Conservation (phyloP, 2,329 filamentous ascomycete species). For the Talaromyces sp. region DNA sequence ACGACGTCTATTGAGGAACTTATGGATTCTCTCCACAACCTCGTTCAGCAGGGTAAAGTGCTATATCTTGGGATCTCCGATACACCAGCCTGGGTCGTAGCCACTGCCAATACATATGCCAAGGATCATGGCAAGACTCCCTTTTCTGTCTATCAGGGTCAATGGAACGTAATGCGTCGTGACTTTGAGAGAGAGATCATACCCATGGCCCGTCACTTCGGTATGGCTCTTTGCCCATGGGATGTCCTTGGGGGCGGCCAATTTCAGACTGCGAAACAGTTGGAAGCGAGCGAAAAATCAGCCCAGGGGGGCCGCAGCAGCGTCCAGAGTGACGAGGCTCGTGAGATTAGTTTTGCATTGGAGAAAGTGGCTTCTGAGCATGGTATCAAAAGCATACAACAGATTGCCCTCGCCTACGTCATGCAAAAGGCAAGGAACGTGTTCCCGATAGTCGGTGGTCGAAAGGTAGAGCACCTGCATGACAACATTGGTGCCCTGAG, state of each 20-base stretch:
- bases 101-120: conserved; percentile 40
- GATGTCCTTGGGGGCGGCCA: conserved; percentile 53
- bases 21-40: conserved; percentile 36
- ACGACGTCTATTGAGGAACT: conserved; percentile 37
- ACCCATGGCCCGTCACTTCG: conserved; percentile 39
- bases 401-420: conserved; percentile 69
- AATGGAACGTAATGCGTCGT: conserved; percentile 37
- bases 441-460: conserved; percentile 68
- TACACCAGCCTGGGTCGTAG: conserved; percentile 40
- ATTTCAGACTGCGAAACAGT: conserved; percentile 48
- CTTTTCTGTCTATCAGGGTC: conserved; percentile 40
- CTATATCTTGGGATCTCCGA: conserved; percentile 22
- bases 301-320: conserved; percentile 40
- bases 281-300: conserved; percentile 41
- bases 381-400: conserved; percentile 53
- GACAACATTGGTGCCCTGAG: conserved; percentile 66
- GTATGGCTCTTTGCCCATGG: conserved; percentile 55
- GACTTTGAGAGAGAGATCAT: conserved; percentile 42
- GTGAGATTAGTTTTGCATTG: conserved; percentile 43
- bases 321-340: conserved; percentile 1
- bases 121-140: conserved; percentile 37
- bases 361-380: conserved; percentile 57
- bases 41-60: conserved; percentile 41
- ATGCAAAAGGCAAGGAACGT: conserved; percentile 68
- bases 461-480: conserved; percentile 65